Evolutionary conservation across 805 yeast species (phyloP).

Genomic region (Sugiyamaella qingdaonensis): DNA sequence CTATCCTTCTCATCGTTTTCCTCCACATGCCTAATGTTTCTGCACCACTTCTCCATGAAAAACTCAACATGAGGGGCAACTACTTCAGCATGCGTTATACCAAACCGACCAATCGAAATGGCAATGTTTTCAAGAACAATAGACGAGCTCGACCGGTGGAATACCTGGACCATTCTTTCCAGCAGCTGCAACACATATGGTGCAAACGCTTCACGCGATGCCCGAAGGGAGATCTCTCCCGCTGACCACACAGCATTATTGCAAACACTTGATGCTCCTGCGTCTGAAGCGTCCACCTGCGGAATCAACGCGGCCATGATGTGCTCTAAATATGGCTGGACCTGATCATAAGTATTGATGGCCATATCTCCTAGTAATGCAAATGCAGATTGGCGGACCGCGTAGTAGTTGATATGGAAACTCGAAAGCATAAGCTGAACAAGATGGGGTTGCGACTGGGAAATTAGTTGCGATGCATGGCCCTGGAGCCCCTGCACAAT

Average conservation of each 20-base stretch:
- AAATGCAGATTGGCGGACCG: conserved; percentile 90
- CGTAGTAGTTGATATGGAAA: conserved; percentile 69
- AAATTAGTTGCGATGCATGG: conserved; percentile 54
- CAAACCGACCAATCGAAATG: conserved; percentile 83
- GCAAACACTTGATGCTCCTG: conserved; percentile 32
- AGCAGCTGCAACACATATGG: conserved; percentile 54
- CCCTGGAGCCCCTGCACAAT: conserved; percentile 80
- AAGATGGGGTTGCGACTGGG: conserved; percentile 37
- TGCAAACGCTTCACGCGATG: conserved; percentile 38
- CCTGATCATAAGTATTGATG: conserved; percentile 47
- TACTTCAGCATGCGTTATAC: conserved; percentile 55
- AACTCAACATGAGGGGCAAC: conserved; percentile 56
- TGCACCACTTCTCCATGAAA: conserved; percentile 66
- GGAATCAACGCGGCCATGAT: conserved; percentile 47
- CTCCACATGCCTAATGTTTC: conserved; percentile 58
- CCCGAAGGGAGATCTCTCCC: conserved; percentile 76
- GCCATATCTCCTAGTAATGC: conserved; percentile 90
- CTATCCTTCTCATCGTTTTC: conserved; percentile 87
- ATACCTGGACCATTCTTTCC: conserved; percentile 54
- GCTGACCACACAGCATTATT: conserved; percentile 93
- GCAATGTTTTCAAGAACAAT: conserved; percentile 84
- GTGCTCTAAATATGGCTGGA: conserved; percentile 31
- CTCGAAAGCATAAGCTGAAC: conserved; percentile 63
- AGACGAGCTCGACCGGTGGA: conserved; percentile 43
- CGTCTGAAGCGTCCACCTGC: conserved; percentile 51